Evolutionary conservation across 257 asterid genomes (phyloP).

Genomic region (Jasminum sambac): DNA sequence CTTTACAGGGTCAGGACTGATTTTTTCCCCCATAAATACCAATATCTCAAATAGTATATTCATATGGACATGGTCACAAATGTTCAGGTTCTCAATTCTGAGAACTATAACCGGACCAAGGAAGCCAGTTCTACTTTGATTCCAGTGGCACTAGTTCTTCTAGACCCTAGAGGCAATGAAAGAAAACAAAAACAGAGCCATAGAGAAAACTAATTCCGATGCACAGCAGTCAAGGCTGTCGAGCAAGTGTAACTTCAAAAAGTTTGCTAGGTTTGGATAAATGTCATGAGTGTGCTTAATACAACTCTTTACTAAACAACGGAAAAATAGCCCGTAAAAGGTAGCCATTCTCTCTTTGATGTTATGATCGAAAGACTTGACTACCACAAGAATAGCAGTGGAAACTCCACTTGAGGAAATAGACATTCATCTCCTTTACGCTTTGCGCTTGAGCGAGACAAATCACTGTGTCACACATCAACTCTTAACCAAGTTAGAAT

Average conservation of each 20-base stretch:
- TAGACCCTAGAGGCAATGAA: background rate
- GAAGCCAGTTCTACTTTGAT: no score
- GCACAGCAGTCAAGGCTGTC: background rate
- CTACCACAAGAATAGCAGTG: background rate
- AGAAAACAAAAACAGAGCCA: background rate
- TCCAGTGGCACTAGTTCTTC: no score
- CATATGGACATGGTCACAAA: no score
- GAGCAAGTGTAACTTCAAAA: background rate
- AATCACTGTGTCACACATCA: background rate
- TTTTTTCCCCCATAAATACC: no score
- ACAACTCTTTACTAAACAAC: background rate
- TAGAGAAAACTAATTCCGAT: background rate
- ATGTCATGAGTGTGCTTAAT: background rate
- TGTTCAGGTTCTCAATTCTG: no score
- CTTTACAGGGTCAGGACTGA: no score
- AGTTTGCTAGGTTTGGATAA: background rate
- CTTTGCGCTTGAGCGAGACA: background rate
- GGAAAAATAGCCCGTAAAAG: background rate
- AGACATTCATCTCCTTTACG: background rate
- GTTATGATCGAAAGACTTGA: background rate
- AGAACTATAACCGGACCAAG: no score
- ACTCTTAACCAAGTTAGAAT: conserved; percentile 8
- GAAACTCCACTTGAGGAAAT: background rate
- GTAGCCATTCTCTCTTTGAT: background rate
- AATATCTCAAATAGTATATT: no score